Conservation (phyloP, 2,329 filamentous ascomycete genomes). For the Exophiala aquamarina region DNA sequence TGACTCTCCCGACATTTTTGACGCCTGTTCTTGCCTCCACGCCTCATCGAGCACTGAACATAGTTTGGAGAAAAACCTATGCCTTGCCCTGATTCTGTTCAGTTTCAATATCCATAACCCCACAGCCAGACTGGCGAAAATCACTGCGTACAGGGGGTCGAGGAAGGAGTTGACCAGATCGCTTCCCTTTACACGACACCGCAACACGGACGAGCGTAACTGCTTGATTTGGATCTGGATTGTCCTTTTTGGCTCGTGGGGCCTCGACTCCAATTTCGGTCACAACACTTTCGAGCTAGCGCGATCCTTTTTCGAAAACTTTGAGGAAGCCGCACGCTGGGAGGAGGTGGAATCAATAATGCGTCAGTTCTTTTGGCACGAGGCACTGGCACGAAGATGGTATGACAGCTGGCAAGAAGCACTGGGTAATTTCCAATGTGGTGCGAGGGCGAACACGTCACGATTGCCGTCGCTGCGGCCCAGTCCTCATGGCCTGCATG, state of each 20-base stretch:
- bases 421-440: constrained; percentile 2
- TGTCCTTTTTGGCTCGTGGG: constrained; percentile 16
- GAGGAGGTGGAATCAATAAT: constrained; percentile 5
- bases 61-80: constrained; percentile 19
- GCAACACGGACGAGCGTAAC: constrained; percentile 5
- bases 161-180: constrained; percentile 18
- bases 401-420: constrained; percentile 9
- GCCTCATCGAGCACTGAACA: constrained; percentile 15
- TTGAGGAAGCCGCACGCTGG: constrained; percentile 15
- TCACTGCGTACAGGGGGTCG: constrained; percentile 13
- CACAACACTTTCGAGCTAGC: constrained; percentile 2
- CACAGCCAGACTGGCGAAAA: constrained; percentile 2
- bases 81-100: constrained; percentile 18
- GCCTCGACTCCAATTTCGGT: neutral
- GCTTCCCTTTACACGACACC: constrained; percentile 6
- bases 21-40: constrained; percentile 18
- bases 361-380: constrained; percentile 19
- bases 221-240: constrained; percentile 20
- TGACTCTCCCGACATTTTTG: constrained; percentile 18
- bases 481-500: no score
- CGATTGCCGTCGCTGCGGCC: neutral
- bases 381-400: constrained; percentile 10
- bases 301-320: constrained; percentile 9
- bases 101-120: constrained; percentile 15
- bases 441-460: neutral